These are phyloP conservation scores for Globisporangium abappressorium DNA, from an alignment of 352 stramenopile genomes.

Conservation along the genomic window DNA sequence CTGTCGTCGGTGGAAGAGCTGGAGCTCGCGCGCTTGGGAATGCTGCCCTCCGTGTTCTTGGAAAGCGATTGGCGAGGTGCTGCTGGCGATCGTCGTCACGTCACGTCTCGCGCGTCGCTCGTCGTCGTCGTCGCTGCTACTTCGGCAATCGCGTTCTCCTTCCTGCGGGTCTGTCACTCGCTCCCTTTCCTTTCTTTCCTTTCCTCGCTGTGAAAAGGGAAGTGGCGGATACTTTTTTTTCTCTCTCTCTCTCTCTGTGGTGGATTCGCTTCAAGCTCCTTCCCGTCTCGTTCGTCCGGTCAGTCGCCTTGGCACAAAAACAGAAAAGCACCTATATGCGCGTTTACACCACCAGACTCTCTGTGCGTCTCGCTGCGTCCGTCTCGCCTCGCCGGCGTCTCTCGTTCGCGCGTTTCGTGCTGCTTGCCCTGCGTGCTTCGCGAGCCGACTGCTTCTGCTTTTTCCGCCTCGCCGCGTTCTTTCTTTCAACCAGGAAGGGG, in stretches of 20 bases:
- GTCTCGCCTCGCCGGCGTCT: neutral
- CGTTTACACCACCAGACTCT: neutral
- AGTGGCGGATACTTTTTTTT: slow-evolving; percentile 18
- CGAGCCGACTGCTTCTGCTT: slow-evolving; percentile 10
- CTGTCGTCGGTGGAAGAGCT: slow-evolving; percentile 14
- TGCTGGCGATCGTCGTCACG: slow-evolving; percentile 13
- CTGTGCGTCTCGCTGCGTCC: neutral
- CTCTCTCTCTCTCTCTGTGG: slow-evolving; percentile 22
- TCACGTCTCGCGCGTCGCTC: slow-evolving; percentile 16
- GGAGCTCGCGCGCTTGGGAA: slow-evolving; percentile 21
- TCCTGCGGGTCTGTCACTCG: slow-evolving; percentile 14
- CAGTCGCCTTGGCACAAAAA: neutral
- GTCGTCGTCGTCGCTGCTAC: slow-evolving; percentile 19
- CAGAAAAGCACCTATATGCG: neutral
- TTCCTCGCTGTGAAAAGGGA: neutral
- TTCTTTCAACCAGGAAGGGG: slow-evolving; percentile 3
- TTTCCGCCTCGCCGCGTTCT: neutral
- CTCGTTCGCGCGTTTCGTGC: neutral
- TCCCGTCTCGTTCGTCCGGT: neutral
- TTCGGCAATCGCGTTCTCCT: slow-evolving; percentile 17
- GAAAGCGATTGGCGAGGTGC: slow-evolving; percentile 15
- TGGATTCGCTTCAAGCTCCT: slow-evolving; percentile 3
- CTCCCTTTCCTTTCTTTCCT: neutral
- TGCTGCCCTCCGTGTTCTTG: slow-evolving; percentile 13
- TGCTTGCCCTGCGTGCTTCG: neutral